These are phyloP conservation scores for Solanum peruvianum DNA, from an alignment of 257 asterid genomes.

Conservation along the genomic window DNA sequence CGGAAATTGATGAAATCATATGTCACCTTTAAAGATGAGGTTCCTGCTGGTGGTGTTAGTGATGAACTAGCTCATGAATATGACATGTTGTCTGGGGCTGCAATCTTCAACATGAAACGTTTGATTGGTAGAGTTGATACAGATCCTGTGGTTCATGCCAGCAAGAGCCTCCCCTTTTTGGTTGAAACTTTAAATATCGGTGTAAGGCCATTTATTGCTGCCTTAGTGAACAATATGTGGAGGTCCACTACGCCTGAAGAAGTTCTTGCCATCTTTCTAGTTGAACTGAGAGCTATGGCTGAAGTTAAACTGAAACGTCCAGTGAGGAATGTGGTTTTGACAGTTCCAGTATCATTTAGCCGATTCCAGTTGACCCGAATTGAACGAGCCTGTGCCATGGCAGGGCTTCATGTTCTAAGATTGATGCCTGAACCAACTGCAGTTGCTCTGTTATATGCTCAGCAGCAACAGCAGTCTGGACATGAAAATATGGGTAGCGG, in stretches of 20 bases:
- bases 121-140: slow-evolving; percentile 74
- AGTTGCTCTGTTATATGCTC: slow-evolving; percentile 75
- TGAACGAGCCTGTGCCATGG: slow-evolving; percentile 90
- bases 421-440: slow-evolving; percentile 93
- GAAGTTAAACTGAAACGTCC: slow-evolving; percentile 55
- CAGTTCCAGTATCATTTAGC: slow-evolving; percentile 70
- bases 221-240: slow-evolving; percentile 72
- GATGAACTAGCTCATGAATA: slow-evolving; percentile 53
- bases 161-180: slow-evolving; percentile 76
- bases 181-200: slow-evolving; percentile 73
- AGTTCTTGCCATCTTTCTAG: slow-evolving; percentile 70
- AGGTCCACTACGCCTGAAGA: slow-evolving; percentile 85
- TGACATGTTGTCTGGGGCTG: slow-evolving; percentile 74
- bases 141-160: slow-evolving; percentile 64
- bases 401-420: slow-evolving; percentile 77
- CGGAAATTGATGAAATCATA: slow-evolving; percentile 55
- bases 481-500: slow-evolving; percentile 53
- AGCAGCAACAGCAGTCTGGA: slow-evolving; percentile 48
- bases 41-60: slow-evolving; percentile 63
- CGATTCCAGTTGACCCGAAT: slow-evolving; percentile 71
- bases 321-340: slow-evolving; percentile 44
- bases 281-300: slow-evolving; percentile 62
- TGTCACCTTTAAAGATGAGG: slow-evolving; percentile 59
- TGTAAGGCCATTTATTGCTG: slow-evolving; percentile 73
- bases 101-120: slow-evolving; percentile 73